Conservation (phyloP, 345 rosid species). For the Murraya paniculata region DNA sequence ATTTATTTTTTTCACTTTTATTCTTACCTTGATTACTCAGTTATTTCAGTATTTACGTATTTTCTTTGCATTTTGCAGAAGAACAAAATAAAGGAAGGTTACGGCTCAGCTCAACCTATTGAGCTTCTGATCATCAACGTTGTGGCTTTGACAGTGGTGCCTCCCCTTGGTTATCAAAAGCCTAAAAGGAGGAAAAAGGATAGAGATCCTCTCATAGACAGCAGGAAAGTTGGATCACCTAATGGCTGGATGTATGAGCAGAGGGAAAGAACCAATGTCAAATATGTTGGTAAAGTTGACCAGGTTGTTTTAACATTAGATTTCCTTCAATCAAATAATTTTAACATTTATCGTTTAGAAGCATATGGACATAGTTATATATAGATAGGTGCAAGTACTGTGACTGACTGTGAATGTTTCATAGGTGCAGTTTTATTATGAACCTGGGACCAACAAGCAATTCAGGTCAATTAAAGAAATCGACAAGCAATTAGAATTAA, state of each 20-base stretch:
- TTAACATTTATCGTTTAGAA: no score
- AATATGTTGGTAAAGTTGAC: neutral
- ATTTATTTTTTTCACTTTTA: no score
- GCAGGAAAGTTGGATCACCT: neutral
- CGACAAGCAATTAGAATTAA: neutral
- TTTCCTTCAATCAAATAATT: neutral
- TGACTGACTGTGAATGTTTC: neutral
- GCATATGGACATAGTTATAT: no score
- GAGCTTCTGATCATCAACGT: neutral
- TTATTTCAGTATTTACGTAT: no score
- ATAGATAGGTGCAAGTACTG: no score
- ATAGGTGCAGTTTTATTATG: constrained; percentile 11
- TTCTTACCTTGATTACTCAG: no score
- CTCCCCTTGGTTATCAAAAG: neutral
- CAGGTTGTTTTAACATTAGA: neutral
- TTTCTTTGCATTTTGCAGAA: no score
- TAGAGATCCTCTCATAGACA: neutral
- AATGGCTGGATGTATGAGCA: neutral
- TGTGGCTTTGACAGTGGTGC: neutral
- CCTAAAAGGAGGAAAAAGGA: neutral
- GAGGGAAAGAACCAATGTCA: neutral
- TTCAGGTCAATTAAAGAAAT: constrained; percentile 7
- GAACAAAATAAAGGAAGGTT: no score
- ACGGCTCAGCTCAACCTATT: neutral
- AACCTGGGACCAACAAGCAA: constrained; percentile 11